These are phyloP conservation scores for Akanthomyces uredinophilus DNA, from an alignment of 2,329 filamentous ascomycete species.

Conservation along the genomic window DNA sequence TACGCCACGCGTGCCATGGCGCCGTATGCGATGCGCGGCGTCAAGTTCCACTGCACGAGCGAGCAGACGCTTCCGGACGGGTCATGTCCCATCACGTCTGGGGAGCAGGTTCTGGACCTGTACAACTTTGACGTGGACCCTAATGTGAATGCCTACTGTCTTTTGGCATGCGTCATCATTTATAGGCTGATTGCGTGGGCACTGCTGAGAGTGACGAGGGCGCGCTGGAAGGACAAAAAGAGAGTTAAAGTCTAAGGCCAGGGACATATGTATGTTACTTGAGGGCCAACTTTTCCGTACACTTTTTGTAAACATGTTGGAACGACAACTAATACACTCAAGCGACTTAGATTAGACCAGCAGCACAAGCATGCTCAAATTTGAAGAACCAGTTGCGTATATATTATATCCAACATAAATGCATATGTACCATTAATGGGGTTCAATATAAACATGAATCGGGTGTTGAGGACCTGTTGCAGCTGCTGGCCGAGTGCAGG, in stretches of 20 bases:
- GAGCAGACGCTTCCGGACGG: constrained; percentile 56
- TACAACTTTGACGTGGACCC: constrained; percentile 63
- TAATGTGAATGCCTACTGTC: constrained; percentile 53
- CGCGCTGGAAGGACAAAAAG: constrained; percentile 41
- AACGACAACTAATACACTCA: no score
- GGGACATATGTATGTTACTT: no score
- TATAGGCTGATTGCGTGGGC: constrained; percentile 62
- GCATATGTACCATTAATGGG: no score
- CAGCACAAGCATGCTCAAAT: no score
- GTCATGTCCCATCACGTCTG: constrained; percentile 58
- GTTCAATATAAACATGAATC: no score
- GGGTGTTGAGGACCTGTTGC: no score
- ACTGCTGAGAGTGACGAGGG: constrained; percentile 50
- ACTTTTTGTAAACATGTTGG: no score
- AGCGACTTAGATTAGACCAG: no score
- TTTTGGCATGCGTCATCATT: constrained; percentile 58
- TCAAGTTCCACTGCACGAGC: constrained; percentile 59
- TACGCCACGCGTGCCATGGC: constrained; percentile 64
- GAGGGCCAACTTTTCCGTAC: no score
- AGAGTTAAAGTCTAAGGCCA: not conserved
- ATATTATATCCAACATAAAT: no score
- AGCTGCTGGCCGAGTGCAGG: no score
- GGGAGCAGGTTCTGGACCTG: constrained; percentile 60
- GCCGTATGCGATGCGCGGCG: constrained; percentile 56
- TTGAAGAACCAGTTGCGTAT: no score